Base-by-base conservation (phyloP, 176 grass and related monocot genomes). In the Aegilops longissima region DNA sequence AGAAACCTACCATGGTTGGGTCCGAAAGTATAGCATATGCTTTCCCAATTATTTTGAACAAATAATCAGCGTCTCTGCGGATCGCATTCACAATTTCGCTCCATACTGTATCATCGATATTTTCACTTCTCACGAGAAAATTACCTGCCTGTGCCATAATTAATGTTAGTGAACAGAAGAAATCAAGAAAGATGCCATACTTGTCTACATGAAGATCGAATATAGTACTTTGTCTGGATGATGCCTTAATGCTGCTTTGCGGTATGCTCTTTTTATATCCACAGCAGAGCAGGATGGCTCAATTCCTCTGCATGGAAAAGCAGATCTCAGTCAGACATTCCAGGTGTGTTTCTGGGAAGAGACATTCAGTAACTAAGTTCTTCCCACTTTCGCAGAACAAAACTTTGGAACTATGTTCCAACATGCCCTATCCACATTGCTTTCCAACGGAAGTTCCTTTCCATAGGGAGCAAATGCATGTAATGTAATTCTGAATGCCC, bases 11-110 rank as follows among this genome's bases (percentile, higher is more conserved):
- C 93, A 84, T 91, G 77, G 81, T 86, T 45, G 86, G 54, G 63
- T 94, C 90, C 45, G 86, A 95, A 88, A 98, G 96, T 79, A 98
- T 83, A 80, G 91, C 80, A 82, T 98, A 98, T 44, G 96, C 92
- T 64, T 98, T 91, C 33, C 92, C 96, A 74, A 98, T 98, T 56
- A 98, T 66, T 92, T 98, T 91, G 78, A 95, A 98, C 81, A 98
- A 91, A 70, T 94, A 91, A 91, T 92, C 86, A 61, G 96, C 93
- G 74, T 95, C 93, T 56, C 80, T 94, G 64, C 79, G 88, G 65
- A 98, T 87, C 76, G 82, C 75, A 5, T 77, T 88, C 82, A 52
- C 79, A 36, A 95, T 85, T 56, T 92, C 85, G 74, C 67, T 74
- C 89, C 89, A 95, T n/a, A 87, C 33, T 49, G 61, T 74, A 88